Base-by-base conservation (phyloP, 2,329 filamentous ascomycete species). In the Colletotrichum agaves region DNA sequence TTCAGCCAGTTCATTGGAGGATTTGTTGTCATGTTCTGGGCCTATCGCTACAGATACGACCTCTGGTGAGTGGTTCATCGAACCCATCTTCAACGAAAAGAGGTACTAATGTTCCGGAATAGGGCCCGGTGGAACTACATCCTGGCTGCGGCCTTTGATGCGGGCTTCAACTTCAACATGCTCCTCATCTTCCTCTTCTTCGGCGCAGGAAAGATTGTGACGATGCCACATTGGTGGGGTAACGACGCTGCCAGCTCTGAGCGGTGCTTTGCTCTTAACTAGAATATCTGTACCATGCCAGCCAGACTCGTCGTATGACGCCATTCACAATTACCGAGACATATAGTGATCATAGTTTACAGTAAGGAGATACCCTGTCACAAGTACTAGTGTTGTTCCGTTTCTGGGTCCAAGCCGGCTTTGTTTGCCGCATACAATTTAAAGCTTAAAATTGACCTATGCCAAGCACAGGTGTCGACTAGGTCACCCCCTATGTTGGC, bases 221-320 rank as follows among this genome's bases (percentile, higher is more conserved):
- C 76, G 15, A 89, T 89, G 87, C 86, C 87, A n/a, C 74, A 87
- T 68, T 90, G 88, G 88, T 90, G 87, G 86, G 87, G 87, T 0
- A 90, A 90, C 71, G 83, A 87, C 70, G 80, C 76, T 37, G 77
- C 80, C 15, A 85, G 78, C 61, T 83, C 84, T 49, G 87, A 90
- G 76, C 80, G 87, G 59, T 90, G 87, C 73, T 90, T 89, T 79
- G 84, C 85, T 3, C 69, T 87, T 62, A 46, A n/a, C 3, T 63
- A 11, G 35, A 37, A 15, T 15, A 37, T 8, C 35, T 37, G 12
- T 4, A 37, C 11, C 8, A 37, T 5, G 12, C 35, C 35, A 13
- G 13, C 12, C 11, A 5, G 35, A 46, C 27, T 27, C 27, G 8
- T 27, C 5, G 5, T 7, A 27, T 27, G 27, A 27, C 5, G 27